A percentile compares a stretch with the other conserved stretches of the same genome.
Evolutionary conservation across 192 early-diverging fungal species (phyloP).

Genomic region (Gaertneriomyces semiglobifer): DNA sequence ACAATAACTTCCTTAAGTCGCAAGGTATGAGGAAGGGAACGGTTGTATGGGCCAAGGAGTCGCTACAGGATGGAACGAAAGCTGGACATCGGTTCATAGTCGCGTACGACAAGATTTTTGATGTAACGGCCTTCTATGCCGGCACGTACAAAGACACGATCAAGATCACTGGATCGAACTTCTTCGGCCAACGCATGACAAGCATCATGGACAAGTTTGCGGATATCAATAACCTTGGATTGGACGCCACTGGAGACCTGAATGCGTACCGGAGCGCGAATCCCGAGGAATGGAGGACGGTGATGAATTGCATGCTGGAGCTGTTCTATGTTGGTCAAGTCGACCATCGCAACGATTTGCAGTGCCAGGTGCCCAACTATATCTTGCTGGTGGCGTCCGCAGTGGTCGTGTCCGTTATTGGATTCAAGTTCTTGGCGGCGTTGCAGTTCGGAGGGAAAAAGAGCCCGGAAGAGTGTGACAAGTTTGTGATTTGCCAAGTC

Average conservation of each 20-base stretch:
- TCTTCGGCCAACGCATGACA: slow-evolving; percentile 22
- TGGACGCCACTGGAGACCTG: slow-evolving; percentile 20
- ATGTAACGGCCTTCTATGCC: slow-evolving; percentile 31
- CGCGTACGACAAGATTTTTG: slow-evolving; percentile 44
- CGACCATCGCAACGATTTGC: slow-evolving; percentile 76
- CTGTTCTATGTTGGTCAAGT: slow-evolving; percentile 80
- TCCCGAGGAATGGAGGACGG: slow-evolving; percentile 16
- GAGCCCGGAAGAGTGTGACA: slow-evolving; percentile 85
- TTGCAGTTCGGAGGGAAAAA: slow-evolving; percentile 49
- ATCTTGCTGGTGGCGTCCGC: slow-evolving; percentile 72
- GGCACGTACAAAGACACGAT: slow-evolving; percentile 21
- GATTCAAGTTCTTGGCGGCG: slow-evolving; percentile 63
- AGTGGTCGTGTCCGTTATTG: slow-evolving; percentile 77
- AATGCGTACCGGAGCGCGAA: slow-evolving; percentile 21
- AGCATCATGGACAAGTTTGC: slow-evolving; percentile 19
- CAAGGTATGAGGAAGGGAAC: slow-evolving; percentile 28
- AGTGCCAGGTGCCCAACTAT: slow-evolving; percentile 83
- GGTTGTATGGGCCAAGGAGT: slow-evolving; percentile 39
- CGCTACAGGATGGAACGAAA: background rate
- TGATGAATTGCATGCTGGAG: slow-evolving; percentile 68
- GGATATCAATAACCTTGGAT: slow-evolving; percentile 15
- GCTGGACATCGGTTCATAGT: slow-evolving; percentile 14
- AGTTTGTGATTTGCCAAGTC: slow-evolving; percentile 93
- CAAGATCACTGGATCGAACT: slow-evolving; percentile 9
- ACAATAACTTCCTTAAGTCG: slow-evolving; percentile 29